phyloP scores from a whole-genome alignment of 768 basidiomycete species.

The Suillus subluteus region DNA sequence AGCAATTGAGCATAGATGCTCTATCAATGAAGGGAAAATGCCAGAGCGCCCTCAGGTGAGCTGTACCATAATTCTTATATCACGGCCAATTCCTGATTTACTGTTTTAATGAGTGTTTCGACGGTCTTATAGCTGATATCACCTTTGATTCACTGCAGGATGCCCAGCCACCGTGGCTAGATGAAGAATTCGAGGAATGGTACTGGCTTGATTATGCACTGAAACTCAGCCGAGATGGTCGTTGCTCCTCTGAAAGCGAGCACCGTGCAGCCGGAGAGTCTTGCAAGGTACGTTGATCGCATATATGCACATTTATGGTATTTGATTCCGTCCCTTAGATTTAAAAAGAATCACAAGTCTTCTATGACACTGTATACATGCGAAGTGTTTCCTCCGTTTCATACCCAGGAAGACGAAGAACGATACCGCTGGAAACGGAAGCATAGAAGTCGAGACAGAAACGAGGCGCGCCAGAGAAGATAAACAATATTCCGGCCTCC shows the following conservation, averaged over 20 bases:
- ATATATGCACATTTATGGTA: neutral
- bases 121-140: conserved; percentile 26
- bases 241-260: conserved; percentile 27
- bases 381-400: neutral
- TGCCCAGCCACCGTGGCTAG: neutral
- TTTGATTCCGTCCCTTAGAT: neutral
- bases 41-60: neutral
- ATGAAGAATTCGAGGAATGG: conserved; percentile 38
- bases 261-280: conserved; percentile 37
- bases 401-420: neutral
- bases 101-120: conserved; percentile 18
- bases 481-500: neutral
- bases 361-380: neutral
- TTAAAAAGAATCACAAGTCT: neutral
- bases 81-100: neutral
- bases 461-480: neutral
- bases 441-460: neutral
- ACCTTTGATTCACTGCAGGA: conserved; percentile 3
- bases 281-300: conserved; percentile 36
- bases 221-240: conserved; percentile 43
- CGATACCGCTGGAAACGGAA: neutral
- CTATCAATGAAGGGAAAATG: neutral
- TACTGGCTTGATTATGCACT: conserved; percentile 48
- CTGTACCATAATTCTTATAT: neutral
- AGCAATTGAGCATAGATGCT: neutral